Percentiles rank a stretch among this genome's conserved stretches.
These are phyloP conservation scores for Microsporum audouinii DNA, from an alignment of 2,329 filamentous ascomycete genomes.

Conservation along the genomic window DNA sequence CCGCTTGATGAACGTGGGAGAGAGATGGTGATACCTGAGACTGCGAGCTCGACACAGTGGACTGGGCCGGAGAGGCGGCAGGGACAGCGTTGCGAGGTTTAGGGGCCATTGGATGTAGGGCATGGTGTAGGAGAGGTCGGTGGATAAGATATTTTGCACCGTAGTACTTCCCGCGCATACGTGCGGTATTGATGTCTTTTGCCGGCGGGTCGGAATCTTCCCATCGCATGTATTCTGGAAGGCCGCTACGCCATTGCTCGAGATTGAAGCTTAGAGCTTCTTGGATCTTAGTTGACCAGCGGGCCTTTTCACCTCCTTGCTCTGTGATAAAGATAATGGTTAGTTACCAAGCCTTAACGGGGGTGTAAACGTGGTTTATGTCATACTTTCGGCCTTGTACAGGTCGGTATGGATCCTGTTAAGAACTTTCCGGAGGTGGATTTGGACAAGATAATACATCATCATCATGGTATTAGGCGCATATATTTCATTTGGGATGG, in stretches of 20 bases:
- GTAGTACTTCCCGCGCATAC: slow-evolving; percentile 88
- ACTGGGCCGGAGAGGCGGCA: slow-evolving; percentile 24
- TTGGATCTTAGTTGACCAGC: slow-evolving; percentile 31
- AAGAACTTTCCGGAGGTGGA: slow-evolving; percentile 47
- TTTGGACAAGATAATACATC: slow-evolving; percentile 51
- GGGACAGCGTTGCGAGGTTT: slow-evolving; percentile 15
- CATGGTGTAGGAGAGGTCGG: slow-evolving; percentile 59
- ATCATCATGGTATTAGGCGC: slow-evolving; percentile 35
- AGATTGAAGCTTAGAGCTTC: slow-evolving; percentile 38
- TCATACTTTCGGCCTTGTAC: slow-evolving; percentile 36
- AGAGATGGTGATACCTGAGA: slow-evolving; percentile 27
- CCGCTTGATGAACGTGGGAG: slow-evolving; percentile 21
- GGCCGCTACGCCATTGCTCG: slow-evolving; percentile 42
- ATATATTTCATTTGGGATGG: slow-evolving; percentile 23
- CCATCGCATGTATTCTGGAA: slow-evolving; percentile 47
- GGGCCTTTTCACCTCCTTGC: slow-evolving; percentile 18
- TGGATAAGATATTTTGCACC: slow-evolving; percentile 84
- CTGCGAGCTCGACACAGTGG: slow-evolving; percentile 21
- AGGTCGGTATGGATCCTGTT: slow-evolving; percentile 46
- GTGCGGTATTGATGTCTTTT: slow-evolving; percentile 64
- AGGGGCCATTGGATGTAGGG: slow-evolving; percentile 39
- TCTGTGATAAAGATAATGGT: slow-evolving; percentile 1
- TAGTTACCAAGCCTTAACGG: background rate
- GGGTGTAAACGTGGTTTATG: background rate
- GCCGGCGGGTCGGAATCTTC: slow-evolving; percentile 59